Evolutionary conservation across 345 rosid genomes (phyloP).

Genomic region (Lepidium aucheri): DNA sequence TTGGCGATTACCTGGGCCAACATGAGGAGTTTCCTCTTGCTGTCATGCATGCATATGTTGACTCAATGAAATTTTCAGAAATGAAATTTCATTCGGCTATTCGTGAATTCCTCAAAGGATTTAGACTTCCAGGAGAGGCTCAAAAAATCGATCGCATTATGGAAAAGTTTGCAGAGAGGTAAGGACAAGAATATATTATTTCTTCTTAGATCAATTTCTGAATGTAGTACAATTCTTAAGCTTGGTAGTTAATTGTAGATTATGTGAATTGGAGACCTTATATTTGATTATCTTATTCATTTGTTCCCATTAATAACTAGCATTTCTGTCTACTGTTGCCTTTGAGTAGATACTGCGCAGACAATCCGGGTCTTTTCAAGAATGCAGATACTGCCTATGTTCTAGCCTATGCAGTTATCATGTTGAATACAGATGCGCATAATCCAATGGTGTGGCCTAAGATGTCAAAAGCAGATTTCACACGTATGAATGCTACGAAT

Average conservation of each 20-base stretch:
- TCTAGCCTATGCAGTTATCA: constrained; percentile 98
- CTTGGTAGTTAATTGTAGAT: background rate
- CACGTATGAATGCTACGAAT: constrained; percentile 73
- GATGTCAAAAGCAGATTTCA: constrained; percentile 92
- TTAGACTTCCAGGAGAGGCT: constrained; percentile 98
- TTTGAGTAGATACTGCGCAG: constrained; percentile 82
- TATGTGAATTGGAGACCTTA: background rate
- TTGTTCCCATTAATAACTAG: background rate
- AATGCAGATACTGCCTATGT: constrained; percentile 99
- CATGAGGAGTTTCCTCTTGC: constrained; percentile 97
- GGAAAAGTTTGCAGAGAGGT: constrained; percentile 99
- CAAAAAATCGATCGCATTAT: constrained; percentile 98
- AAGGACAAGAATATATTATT: constrained; percentile 3
- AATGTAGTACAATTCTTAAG: background rate
- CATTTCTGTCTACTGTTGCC: constrained; percentile 21
- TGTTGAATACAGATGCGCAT: constrained; percentile 97
- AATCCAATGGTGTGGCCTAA: constrained; percentile 96
- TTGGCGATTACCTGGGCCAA: constrained; percentile 95
- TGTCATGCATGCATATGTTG: constrained; percentile 98
- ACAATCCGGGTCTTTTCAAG: constrained; percentile 87
- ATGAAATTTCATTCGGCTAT: constrained; percentile 85
- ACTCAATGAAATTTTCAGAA: constrained; percentile 78
- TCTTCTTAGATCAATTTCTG: background rate
- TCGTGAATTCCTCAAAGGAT: constrained; percentile 89
- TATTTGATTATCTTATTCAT: constrained; percentile 9